Evolutionary conservation across 768 basidiomycete species (phyloP).

Genomic region (Mycena galericulata): DNA sequence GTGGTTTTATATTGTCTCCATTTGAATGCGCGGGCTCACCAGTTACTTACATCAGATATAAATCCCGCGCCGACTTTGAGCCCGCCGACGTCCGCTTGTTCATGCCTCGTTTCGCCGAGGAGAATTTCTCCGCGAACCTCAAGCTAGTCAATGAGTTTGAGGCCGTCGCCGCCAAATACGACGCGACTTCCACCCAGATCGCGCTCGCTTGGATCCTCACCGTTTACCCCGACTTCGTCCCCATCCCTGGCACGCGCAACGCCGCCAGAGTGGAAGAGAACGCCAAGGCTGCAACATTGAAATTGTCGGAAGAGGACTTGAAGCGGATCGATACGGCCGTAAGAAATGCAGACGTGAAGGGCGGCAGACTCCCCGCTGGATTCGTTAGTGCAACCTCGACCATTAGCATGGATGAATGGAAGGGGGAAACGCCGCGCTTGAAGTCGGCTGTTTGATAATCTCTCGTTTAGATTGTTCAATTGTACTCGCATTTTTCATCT

Average conservation of each 20-base stretch:
- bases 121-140: background rate
- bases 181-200: background rate
- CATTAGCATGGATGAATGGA: background rate
- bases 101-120: conserved; percentile 2
- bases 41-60: background rate
- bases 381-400: background rate
- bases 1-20: background rate
- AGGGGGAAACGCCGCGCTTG: conserved; percentile 3
- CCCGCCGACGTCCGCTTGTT: background rate
- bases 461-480: too few relatives aligned
- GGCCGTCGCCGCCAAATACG: background rate
- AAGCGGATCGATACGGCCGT: background rate
- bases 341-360: background rate
- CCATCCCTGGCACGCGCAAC: background rate
- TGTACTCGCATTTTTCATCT: too few relatives aligned
- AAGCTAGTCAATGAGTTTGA: background rate
- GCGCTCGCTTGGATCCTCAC: conserved; percentile 7
- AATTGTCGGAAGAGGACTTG: background rate
- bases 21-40: background rate
- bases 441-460: too few relatives aligned
- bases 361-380: background rate
- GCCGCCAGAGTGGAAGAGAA: background rate
- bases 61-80: background rate
- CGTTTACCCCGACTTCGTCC: background rate
- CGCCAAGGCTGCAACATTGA: background rate